phyloP scores from a whole-genome alignment of 108 stramenopile genomes.

The Skeletonema costatum region DNA sequence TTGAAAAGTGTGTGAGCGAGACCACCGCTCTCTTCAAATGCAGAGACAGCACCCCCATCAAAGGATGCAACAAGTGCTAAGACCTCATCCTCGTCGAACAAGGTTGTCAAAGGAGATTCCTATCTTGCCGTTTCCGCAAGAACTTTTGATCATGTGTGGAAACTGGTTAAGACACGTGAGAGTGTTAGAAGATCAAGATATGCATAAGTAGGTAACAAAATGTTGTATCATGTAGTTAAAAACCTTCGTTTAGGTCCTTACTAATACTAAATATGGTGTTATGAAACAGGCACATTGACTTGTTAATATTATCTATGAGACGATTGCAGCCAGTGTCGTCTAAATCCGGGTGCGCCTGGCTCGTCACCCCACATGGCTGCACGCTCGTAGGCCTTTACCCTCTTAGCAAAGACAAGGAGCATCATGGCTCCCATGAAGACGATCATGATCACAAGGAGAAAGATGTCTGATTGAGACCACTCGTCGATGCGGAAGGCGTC shows the following conservation, averaged over 20 bases:
- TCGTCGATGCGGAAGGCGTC: conserved; percentile 80
- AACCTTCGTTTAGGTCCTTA: too few species aligned
- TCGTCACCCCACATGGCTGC: conserved; percentile 60
- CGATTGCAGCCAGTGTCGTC: too few species aligned
- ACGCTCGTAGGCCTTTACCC: conserved; percentile 61
- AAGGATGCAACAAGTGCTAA: too few species aligned
- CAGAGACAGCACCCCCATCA: too few species aligned
- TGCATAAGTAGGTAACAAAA: too few species aligned
- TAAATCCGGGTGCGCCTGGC: conserved; percentile 66
- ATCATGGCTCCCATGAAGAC: conserved; percentile 87
- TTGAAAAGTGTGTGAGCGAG: too few species aligned
- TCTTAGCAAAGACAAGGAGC: conserved; percentile 82
- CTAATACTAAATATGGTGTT: too few species aligned
- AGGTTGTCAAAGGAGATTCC: neutral
- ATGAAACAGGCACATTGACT: too few species aligned
- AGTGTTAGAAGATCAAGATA: neutral
- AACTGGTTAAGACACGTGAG: neutral
- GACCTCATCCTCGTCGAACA: neutral
- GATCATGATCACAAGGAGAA: conserved; percentile 83
- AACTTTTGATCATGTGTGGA: neutral
- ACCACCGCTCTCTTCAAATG: too few species aligned
- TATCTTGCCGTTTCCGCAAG: neutral
- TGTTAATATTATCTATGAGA: too few species aligned
- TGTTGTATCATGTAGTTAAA: too few species aligned
- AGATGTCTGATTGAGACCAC: conserved; percentile 83